phyloP scores from a whole-genome alignment of 345 rosid genomes.

The Gossypium arboreum region DNA sequence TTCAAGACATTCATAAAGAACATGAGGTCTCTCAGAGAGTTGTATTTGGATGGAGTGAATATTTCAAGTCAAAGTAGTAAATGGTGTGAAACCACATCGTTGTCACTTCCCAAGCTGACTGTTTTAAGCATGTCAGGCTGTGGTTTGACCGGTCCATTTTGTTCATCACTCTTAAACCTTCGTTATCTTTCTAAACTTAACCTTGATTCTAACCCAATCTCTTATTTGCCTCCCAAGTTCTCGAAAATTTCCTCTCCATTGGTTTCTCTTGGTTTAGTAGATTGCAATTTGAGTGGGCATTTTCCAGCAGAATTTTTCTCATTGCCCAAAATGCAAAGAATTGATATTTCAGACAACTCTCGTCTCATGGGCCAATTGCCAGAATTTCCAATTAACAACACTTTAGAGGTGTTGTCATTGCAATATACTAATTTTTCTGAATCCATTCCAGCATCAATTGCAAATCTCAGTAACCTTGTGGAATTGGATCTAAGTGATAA shows the following conservation, averaged over 20 bases:
- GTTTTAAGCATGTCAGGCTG: background rate
- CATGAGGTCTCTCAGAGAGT: background rate
- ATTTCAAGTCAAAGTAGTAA: background rate
- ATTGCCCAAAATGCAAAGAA: background rate
- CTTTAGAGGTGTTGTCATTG: no score
- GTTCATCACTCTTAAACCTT: background rate
- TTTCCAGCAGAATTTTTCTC: background rate
- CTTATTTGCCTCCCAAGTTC: slow-evolving; percentile 3
- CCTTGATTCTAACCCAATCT: background rate
- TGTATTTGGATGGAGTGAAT: background rate
- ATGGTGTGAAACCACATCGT: background rate
- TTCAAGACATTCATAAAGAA: background rate
- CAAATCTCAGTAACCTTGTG: background rate
- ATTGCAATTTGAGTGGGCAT: background rate
- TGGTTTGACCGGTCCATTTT: background rate
- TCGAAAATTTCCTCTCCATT: background rate
- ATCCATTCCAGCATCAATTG: background rate
- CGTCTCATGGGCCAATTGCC: background rate
- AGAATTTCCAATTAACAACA: no score
- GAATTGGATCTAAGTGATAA: rapidly evolving
- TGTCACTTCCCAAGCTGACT: background rate
- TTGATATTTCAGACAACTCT: rapidly evolving
- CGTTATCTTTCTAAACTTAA: background rate
- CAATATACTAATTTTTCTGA: rapidly evolving
- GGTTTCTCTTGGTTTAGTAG: no score